Percentiles rank a stretch among this genome's conserved stretches.
These are phyloP conservation scores for Murraya koenigii DNA, from an alignment of 345 rosid species.

Conservation along the genomic window DNA sequence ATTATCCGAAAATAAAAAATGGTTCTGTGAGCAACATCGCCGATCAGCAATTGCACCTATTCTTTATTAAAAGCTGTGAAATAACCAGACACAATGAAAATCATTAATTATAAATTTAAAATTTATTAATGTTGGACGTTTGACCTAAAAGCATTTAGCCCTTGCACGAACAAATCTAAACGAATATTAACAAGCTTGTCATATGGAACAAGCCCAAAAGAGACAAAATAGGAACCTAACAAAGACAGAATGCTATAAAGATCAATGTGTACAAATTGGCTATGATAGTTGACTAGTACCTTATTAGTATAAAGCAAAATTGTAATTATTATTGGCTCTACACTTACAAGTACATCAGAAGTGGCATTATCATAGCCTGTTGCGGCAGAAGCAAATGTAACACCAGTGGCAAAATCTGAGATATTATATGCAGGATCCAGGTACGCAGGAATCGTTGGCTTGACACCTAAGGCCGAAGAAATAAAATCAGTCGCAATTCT, in stretches of 20 bases:
- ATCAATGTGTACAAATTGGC: neutral
- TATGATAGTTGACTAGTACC: too few relatives aligned
- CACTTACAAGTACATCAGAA: slow-evolving; percentile 49
- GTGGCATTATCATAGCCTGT: slow-evolving; percentile 60
- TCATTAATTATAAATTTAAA: neutral
- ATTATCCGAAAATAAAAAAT: neutral
- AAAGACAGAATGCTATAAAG: neutral
- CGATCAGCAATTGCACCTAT: too few relatives aligned
- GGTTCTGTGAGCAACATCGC: too few relatives aligned
- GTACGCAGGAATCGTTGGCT: slow-evolving; percentile 44
- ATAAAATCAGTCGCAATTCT: slow-evolving; percentile 50
- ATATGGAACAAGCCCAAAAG: neutral
- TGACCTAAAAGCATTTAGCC: too few relatives aligned
- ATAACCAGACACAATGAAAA: neutral
- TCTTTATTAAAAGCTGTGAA: neutral
- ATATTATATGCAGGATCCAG: slow-evolving; percentile 53
- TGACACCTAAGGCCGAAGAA: slow-evolving; percentile 48
- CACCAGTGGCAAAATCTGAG: slow-evolving; percentile 55
- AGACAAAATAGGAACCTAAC: neutral
- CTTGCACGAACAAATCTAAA: too few relatives aligned
- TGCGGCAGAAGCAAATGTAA: slow-evolving; percentile 57
- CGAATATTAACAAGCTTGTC: neutral
- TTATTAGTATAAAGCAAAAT: neutral
- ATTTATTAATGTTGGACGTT: too few relatives aligned
- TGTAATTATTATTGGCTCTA: neutral